phyloP scores from a whole-genome alignment of 495 filamentous ascomycete species.

The Penicillium turbatum region DNA sequence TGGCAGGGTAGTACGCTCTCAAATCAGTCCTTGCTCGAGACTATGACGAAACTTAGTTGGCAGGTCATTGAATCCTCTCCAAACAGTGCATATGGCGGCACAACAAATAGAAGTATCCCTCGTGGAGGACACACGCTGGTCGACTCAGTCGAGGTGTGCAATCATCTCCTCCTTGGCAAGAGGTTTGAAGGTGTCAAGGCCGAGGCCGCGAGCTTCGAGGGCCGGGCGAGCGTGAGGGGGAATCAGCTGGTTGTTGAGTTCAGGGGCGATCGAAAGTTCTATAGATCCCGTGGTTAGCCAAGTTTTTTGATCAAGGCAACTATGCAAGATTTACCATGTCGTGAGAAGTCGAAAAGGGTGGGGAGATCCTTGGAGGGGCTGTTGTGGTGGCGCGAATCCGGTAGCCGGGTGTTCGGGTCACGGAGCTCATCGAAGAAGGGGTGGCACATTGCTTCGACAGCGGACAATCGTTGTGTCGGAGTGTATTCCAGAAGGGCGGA shows the following conservation, averaged over 20 bases:
- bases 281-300: slow-evolving; percentile 16
- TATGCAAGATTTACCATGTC: slow-evolving; percentile 66
- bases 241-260: slow-evolving; percentile 81
- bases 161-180: slow-evolving; percentile 93
- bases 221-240: slow-evolving; percentile 73
- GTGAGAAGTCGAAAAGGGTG: slow-evolving; percentile 85
- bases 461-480: slow-evolving; percentile 88
- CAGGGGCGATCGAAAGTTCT: slow-evolving; percentile 94
- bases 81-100: slow-evolving; percentile 28
- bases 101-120: slow-evolving; percentile 37
- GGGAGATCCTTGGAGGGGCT: slow-evolving; percentile 76
- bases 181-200: slow-evolving; percentile 90
- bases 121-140: slow-evolving; percentile 32
- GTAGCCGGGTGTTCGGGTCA: slow-evolving; percentile 79
- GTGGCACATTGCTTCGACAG: slow-evolving; percentile 95
- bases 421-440: slow-evolving; percentile 97
- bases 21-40: slow-evolving; percentile 34
- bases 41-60: slow-evolving; percentile 33
- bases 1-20: slow-evolving; percentile 15
- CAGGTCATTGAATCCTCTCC: slow-evolving; percentile 30
- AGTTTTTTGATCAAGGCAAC: slow-evolving; percentile 6
- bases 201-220: slow-evolving; percentile 72
- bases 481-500: slow-evolving; percentile 93
- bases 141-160: slow-evolving; percentile 86
- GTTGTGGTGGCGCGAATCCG: slow-evolving; percentile 86